Base-by-base conservation (phyloP, 371 early-diverging fungal genomes). In the Dichotomocladium elegans region DNA sequence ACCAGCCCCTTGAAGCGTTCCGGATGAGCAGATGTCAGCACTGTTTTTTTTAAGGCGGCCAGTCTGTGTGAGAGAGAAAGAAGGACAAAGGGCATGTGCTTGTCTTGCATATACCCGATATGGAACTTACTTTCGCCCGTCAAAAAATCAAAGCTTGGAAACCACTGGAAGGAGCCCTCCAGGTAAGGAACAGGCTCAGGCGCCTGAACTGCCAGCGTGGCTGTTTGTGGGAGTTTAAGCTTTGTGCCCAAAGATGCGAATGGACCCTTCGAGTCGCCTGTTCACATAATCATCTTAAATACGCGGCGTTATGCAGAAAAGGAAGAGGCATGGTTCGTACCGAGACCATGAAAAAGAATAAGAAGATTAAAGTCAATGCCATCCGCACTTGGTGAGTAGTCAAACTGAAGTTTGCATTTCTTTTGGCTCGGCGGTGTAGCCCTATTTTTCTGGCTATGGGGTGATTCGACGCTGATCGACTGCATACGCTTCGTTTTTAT, bases 331-430 rank as follows among this genome's bases (percentile, higher is more conserved):
- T 1, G 15, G 2, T 15, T 29, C 72, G 41, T 63, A 76, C 76
- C 90, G 26, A 90, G 72, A 22, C 90, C 90, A 58, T 90, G 90
- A 21, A 88, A 66, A 15, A 88, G 70, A 33, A 90, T 62, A n/a
- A 90, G 79, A n/a, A 87, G 55, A 65, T 87, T 86, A 50, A 63
- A 62, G 53, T 88, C 84, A 28, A 84, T 70, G 14, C 82, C 81
- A 59, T 88, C 88, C 7, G 41, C 25, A 46, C 82, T 82, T 1
- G 78, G 72, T 9, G 60, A 27, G 47, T 79, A 87, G 21, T 78
- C 63, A 53, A 82, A 83, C 44, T 55, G 45, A 5, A 82, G 59
- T 3, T 66, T 60, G 10, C 56, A 51, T 58, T 70, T 70, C 9
- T 61, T 59, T 10, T 59, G 48, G 27, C 64, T 53, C 21, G 74